Evolutionary conservation across 495 filamentous ascomycete species (phyloP).

Genomic region (Penicillium arizonense): DNA sequence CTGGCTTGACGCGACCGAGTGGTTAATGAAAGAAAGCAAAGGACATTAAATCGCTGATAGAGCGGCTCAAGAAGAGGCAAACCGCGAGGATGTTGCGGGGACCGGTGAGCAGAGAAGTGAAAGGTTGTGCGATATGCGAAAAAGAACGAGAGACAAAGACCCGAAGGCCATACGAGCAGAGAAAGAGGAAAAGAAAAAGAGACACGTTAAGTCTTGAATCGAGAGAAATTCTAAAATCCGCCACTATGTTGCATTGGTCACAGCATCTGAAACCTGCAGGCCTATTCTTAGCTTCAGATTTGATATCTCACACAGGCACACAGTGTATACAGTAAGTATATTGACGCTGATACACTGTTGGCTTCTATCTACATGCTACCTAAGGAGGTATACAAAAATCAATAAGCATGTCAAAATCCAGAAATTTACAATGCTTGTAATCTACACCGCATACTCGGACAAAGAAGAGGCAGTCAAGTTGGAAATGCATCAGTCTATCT

Average conservation of each 20-base stretch:
- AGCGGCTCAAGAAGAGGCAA: too few species aligned
- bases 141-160: conserved; percentile 3
- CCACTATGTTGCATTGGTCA: conserved; percentile 5
- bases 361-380: background rate
- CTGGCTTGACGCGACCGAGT: conserved; percentile 8
- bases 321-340: too few species aligned
- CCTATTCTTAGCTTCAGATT: conserved; percentile 16
- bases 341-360: too few species aligned
- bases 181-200: background rate
- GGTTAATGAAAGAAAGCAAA: conserved; percentile 1
- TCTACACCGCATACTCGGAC: too few species aligned
- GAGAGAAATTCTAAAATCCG: conserved; percentile 15
- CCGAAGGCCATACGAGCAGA: background rate
- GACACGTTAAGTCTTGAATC: conserved; percentile 1
- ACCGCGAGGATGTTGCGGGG: too few species aligned
- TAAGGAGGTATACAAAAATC: background rate
- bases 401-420: too few species aligned
- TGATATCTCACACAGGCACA: background rate
- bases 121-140: background rate
- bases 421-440: too few species aligned
- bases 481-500: too few species aligned
- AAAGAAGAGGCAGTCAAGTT: too few species aligned
- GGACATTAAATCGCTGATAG: background rate
- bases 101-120: background rate
- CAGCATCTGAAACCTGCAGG: conserved; percentile 22